Base-by-base conservation (phyloP, 164 flowering plant genomes). In the Chimonanthus salicifolius region DNA sequence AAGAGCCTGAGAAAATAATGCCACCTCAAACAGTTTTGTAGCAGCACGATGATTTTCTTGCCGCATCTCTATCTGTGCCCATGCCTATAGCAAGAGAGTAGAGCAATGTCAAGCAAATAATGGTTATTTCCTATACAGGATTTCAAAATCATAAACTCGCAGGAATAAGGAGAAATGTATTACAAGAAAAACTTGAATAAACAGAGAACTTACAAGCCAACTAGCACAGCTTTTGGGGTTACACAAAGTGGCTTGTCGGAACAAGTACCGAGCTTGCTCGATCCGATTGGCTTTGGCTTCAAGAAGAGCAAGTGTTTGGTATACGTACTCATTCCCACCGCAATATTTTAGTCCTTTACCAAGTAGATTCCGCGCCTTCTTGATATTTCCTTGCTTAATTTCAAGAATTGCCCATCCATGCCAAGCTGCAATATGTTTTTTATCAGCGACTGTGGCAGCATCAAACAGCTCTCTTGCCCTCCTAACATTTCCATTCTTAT, bases 381-480 rank as follows among this genome's bases (percentile, higher is more conserved):
- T 86, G 69, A 91, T 76, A 77, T 95, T 92, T 44, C 98, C 98
- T 70, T 90, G 91, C 74, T 90, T 87, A 21, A 90, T 85, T 87
- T 95, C 99, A 70, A 95, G 79, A 66, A 89, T 83, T 63, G 97
- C 99, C 99, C 99, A 92, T 68, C 97, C 99, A 86, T 94, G 99
- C 99, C 99, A 94, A 43, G 97, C 97, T 68, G 97, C 99, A 74
- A 88, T 72, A 68, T 94, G 99, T 69, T 49, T 86, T 80, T 87
- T 88, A 78, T 94, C 89, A 48, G 99, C 99, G 74, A 89, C 97
- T 47, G 97, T 94, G 49, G 99, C 90, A 64, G 99, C 99, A 85
- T 94, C 99, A 78, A 94, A 94, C 70, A 94, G 67, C 62, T 90
- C 97, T 78, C 97, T 86, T 48, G 99, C 97, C 75, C 78, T 88